These are phyloP conservation scores for Calcarisporium arbuscula DNA, from an alignment of 2,329 filamentous ascomycete genomes.

Conservation along the genomic window DNA sequence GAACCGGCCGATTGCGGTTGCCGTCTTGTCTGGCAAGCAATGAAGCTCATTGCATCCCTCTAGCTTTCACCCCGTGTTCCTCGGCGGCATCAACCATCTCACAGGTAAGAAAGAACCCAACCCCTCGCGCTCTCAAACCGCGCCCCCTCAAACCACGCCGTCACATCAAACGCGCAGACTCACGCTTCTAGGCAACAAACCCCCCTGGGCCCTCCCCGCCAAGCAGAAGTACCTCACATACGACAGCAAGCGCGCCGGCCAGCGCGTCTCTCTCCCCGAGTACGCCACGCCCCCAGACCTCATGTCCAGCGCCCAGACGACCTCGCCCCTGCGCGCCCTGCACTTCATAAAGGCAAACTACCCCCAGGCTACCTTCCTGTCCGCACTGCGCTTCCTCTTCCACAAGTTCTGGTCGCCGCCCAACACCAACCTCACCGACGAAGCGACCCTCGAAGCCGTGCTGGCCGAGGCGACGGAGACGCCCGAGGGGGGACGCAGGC, in stretches of 20 bases:
- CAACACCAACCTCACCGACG: conserved; percentile 52
- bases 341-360: conserved; percentile 58
- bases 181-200: conserved; percentile 55
- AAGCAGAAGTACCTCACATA: conserved; percentile 53
- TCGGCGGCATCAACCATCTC: conserved; percentile 58
- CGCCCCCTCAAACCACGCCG: neutral
- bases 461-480: conserved; percentile 25
- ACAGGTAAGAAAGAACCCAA: conserved; percentile 38
- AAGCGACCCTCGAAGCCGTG: conserved; percentile 40
- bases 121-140: neutral
- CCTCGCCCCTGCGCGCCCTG: conserved; percentile 58
- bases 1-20: too few species aligned
- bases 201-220: conserved; percentile 64
- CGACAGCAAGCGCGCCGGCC: conserved; percentile 34
- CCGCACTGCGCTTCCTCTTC: conserved; percentile 50
- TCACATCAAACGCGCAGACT: neutral
- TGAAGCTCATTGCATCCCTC: neutral
- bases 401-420: conserved; percentile 56
- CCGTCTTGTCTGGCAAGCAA: too few species aligned
- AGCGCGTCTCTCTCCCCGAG: conserved; percentile 29
- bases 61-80: conserved; percentile 66
- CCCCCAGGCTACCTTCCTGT: conserved; percentile 41
- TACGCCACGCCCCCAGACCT: conserved; percentile 36
- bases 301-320: conserved; percentile 34
- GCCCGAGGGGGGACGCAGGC: conserved; percentile 15